Evolutionary conservation across 345 rosid species (phyloP), one percentile per base, ranked within the genome.

Genomic region (Citrus trifoliata): DNA sequence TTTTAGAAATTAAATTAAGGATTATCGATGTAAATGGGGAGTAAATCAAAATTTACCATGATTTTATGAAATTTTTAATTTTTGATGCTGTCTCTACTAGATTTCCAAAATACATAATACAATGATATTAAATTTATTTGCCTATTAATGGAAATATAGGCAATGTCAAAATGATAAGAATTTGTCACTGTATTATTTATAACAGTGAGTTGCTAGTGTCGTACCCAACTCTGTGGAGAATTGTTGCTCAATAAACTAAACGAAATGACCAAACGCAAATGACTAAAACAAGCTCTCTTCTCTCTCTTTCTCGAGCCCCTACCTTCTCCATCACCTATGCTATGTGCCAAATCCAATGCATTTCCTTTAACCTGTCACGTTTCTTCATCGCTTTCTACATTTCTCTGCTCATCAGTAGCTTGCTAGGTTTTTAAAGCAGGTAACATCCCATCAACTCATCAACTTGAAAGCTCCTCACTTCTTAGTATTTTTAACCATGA

Each of bases 221-320:
- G 37, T 35, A 35, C 37, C 0, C 37, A 35, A 6, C 37, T 33
- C 37, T 6, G 7, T 35, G 37, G 37, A 35, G 7, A 5, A 35
- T 1, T 35, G 37, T 35, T 6, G 37, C 1, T 1, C 37, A 35
- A 35, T 35, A 35, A 35, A 35, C 37, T 14, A 38, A 67, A 60
- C 30, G 22, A 58, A 64, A 71, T 79, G 70, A 73, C 76, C 80
- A 70, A 81, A 75, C 79, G 24, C 16, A 12, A 42, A 42, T 42
- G 16, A 42, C 82, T 25, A 75, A 24, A 2, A 13, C 3, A 8
- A 38, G 51, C 28, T 3, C 12, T 70, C 32, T 48, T 38, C 88
- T 86, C 87, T 84, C 80, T 82, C 89, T 82, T 74, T 81, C 90
- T 85, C 89, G 83, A 82, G 87, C 87, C 92, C 88, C 88, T 25